Base-by-base conservation (phyloP, 2,329 filamentous ascomycete genomes). In the Onygenales sp. region DNA sequence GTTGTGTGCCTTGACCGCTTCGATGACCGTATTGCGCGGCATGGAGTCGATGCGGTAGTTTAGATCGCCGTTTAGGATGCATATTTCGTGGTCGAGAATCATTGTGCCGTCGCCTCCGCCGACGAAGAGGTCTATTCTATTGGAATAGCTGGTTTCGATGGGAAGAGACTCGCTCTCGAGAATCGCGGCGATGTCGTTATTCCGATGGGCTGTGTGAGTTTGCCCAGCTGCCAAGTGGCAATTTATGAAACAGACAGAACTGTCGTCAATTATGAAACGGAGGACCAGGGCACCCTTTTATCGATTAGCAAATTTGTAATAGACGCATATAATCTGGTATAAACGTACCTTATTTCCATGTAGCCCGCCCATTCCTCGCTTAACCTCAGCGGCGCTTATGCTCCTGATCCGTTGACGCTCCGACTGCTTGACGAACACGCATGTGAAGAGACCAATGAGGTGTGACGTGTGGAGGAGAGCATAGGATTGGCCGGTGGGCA, bases 41-140 rank as follows among this genome's bases (percentile, higher is more conserved):
- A 97, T 96, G 27, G 91, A 90, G 68, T 98, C 93, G 64, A 98
- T 97, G 57, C 93, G 90, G 69, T 98, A 98, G 71, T 98, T 98
- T 49, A 98, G 78, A 67, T 98, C 93, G 32, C 93, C 93, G 63
- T 97, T 97, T 43, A 97, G 73, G 47, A 98, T 83, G 68, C 92
- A 96, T n/a, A 98, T 86, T 71, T 98, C 93, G 65, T 98, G 93
- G 65, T 98, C 93, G 54, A 97, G 78, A 55, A 98, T 88, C 85
- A 96, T 90, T 42, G 84, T 85, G 6, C 93, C 93, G 66, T 98
- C 93, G 44, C 93, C 93, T n/a, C 93, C 93, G 31, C 89, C 88
- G 6, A 90, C 81, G 65, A 86, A 98, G 58, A 83, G 86, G 67
- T 95, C 88, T 39, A 87, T 78, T 6, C 89, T 81, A 4, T 80